Evolutionary conservation across 306 rosid genomes (phyloP), one percentile per base, ranked within the genome.

Genomic region (Malus sylvestris): DNA sequence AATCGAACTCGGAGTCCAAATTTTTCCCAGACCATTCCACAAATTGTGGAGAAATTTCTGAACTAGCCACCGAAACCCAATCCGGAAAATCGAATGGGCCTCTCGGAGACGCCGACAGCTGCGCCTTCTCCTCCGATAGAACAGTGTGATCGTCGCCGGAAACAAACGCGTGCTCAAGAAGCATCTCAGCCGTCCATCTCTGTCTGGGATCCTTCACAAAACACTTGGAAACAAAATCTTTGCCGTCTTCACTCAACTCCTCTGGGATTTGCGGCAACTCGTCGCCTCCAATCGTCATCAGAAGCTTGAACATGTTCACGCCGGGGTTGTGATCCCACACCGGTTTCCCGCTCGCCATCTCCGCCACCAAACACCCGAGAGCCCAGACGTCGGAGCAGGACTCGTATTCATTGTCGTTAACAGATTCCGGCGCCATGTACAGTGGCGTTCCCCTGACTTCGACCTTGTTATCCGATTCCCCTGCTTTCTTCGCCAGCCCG

Each of bases 131-230:
- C 32, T 79, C 38, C 64, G 46, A 69, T 35, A 77, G 55, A 81
- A 74, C 76, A 32, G 71, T 55, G 22, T 49, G 55, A 15, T 70
- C 74, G 7, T 68, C 62, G 4, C 33, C 59, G 0, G 71, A 74
- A 0, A 90, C 55, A 53, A 95, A 92, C 0, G 93, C 87, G 44
- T 95, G 98, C 0, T 76, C 66, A 59, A 89, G 20, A 12, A 95
- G 93, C 97, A 85, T 89, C 72, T 95, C 96, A 0, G 97, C 92
- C 25, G 87, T 95, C 96, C 95, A 92, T 59, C 97, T 79, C 70
- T 86, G 78, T 20, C 14, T 64, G 0, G 95, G 89, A 82, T 95
- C 96, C 72, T 84, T 95, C 33, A 89, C 76, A 10, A 95, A 81
- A 75, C 97, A 92, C 75, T 88, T 90, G 0, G 35, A 7, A 0